phyloP scores from a whole-genome alignment of 2,329 filamentous ascomycete species.

The Bipolaris sorokiniana region DNA sequence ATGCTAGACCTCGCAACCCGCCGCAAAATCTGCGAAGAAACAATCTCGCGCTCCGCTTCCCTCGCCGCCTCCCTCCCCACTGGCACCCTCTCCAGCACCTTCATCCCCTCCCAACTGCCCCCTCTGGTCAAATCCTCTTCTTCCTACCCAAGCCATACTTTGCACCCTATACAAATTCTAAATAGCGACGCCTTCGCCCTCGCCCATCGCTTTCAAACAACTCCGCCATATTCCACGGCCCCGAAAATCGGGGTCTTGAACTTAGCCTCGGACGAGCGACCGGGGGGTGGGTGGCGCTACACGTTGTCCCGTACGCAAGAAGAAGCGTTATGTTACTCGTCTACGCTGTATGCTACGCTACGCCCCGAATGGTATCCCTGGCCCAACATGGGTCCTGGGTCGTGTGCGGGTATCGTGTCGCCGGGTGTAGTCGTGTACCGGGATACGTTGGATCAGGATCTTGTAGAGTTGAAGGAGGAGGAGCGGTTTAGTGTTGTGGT shows the following conservation, averaged over 20 bases:
- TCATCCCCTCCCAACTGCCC: conserved; percentile 26
- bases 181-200: conserved; percentile 31
- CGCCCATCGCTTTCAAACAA: conserved; percentile 7
- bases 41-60: conserved; percentile 17
- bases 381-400: conserved; percentile 27
- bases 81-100: conserved; percentile 23
- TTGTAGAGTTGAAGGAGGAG: conserved; percentile 17
- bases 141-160: not conserved
- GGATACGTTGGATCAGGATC: conserved; percentile 26
- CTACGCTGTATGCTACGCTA: conserved; percentile 26
- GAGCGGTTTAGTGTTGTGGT: conserved; percentile 23
- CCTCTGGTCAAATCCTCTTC: conserved; percentile 13
- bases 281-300: conserved; percentile 33
- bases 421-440: conserved; percentile 29
- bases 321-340: conserved; percentile 34
- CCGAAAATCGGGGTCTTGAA: conserved; percentile 28
- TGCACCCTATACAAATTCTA: conserved; percentile 22
- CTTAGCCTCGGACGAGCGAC: conserved; percentile 27
- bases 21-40: conserved; percentile 31
- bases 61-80: conserved; percentile 19
- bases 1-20: conserved; percentile 29
- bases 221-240: not conserved
- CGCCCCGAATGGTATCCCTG: conserved; percentile 34
- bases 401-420: conserved; percentile 28
- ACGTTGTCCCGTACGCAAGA: conserved; percentile 29